Conservation (phyloP, 352 stramenopile genomes). For the Blastocystis sp. region DNA sequence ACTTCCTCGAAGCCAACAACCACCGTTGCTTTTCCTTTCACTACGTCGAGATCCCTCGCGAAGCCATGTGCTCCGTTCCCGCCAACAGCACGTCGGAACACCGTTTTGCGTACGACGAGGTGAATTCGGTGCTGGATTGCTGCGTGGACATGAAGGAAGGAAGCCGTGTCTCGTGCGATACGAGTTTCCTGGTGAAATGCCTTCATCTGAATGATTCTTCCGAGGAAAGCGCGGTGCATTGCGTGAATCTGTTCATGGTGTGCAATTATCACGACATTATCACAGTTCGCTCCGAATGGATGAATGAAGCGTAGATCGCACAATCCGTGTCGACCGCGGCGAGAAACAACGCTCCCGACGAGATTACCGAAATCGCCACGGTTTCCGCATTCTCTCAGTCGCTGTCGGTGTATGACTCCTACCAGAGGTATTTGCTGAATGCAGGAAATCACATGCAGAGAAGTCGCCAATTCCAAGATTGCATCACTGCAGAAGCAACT, state of each 20-base stretch:
- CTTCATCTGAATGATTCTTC: not conserved
- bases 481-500: not conserved
- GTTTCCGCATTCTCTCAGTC: not conserved
- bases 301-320: not conserved
- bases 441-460: not conserved
- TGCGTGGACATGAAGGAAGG: slow-evolving; percentile 8
- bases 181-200: not conserved
- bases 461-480: not conserved
- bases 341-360: not conserved
- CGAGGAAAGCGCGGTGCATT: not conserved
- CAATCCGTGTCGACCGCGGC: not conserved
- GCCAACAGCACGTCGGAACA: not conserved
- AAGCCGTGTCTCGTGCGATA: not conserved
- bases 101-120: not conserved
- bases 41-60: slow-evolving; percentile 20
- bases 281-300: not conserved
- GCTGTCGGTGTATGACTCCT: not conserved
- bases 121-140: not conserved
- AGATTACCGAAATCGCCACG: not conserved
- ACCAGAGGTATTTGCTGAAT: not conserved
- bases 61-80: not conserved
- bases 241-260: not conserved
- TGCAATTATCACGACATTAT: not conserved
- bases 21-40: not conserved
- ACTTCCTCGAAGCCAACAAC: not conserved